phyloP scores from a whole-genome alignment of 305 asterid species.

The Euphrasia arctica region DNA sequence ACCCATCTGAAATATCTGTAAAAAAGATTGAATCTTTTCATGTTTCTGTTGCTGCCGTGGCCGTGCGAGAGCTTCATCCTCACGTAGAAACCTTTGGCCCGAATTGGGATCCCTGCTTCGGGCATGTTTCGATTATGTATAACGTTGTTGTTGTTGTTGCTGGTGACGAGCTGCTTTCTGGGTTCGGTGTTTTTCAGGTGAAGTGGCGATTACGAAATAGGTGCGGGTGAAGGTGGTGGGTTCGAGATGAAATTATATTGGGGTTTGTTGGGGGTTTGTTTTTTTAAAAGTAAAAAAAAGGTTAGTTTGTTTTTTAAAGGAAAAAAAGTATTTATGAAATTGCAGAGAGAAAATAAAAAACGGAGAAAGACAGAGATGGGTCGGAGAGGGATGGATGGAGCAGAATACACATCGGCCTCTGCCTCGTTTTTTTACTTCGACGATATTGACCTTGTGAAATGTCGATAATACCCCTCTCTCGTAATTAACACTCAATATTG shows the following conservation, averaged over 20 bases:
- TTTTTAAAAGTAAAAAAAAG: conserved; percentile 28
- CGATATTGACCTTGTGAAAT: conserved; percentile 9
- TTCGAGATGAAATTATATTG: no score
- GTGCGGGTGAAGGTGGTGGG: conserved; percentile 4
- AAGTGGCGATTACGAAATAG: conserved; percentile 43
- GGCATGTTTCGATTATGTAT: conserved; percentile 16
- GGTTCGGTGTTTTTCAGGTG: conserved; percentile 36
- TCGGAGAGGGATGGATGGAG: conserved; percentile 46
- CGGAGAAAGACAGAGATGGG: conserved; percentile 7
- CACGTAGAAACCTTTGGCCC: conserved; percentile 51
- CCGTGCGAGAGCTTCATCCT: conserved; percentile 51
- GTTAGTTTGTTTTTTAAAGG: conserved; percentile 15
- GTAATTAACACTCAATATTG: no score
- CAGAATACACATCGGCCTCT: conserved; percentile 46
- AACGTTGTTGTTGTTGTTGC: conserved; percentile 24
- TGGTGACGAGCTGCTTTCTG: conserved; percentile 48
- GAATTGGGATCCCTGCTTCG: conserved; percentile 32
- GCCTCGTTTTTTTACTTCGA: conserved; percentile 33
- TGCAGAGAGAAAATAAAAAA: conserved; percentile 22
- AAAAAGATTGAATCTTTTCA: conserved; percentile 25
- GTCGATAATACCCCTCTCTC: conserved; percentile 29
- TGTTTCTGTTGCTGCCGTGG: conserved; percentile 11
- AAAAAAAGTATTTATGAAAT: conserved; percentile 20
- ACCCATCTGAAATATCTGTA: conserved; percentile 61
- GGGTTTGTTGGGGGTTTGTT: conserved; percentile 46